Evolutionary conservation across 148 eudicot species (phyloP).

Genomic region (Cornus kousa): DNA sequence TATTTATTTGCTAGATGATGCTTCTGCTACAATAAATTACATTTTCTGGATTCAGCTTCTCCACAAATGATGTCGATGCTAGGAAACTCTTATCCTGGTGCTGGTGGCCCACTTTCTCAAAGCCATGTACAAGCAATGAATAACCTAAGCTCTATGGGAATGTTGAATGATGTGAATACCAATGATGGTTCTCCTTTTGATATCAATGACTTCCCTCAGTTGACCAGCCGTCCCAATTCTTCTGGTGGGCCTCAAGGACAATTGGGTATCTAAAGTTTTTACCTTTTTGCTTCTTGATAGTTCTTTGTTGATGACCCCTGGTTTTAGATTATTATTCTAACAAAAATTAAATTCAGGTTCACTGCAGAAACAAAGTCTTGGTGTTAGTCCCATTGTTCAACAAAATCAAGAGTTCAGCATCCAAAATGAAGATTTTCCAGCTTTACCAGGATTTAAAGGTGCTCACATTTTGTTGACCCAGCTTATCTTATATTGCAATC

Average conservation of each 20-base stretch:
- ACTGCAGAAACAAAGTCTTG: conserved; percentile 88
- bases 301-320: conserved; percentile 11
- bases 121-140: conserved; percentile 77
- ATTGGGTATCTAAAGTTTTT: conserved; percentile 47
- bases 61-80: conserved; percentile 91
- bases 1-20: background rate
- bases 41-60: conserved; percentile 59
- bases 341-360: conserved; percentile 56
- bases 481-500: background rate
- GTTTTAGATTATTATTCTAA: conserved; percentile 15
- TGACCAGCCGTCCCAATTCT: conserved; percentile 88
- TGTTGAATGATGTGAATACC: conserved; percentile 78
- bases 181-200: conserved; percentile 87
- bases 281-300: conserved; percentile 4
- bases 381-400: conserved; percentile 89
- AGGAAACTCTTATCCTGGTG: conserved; percentile 76
- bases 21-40: conserved; percentile 11
- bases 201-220: conserved; percentile 93
- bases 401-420: conserved; percentile 98
- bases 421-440: conserved; percentile 99
- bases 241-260: conserved; percentile 98
- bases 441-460: conserved; percentile 97
- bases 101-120: conserved; percentile 79
- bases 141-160: conserved; percentile 76
- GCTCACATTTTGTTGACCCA: background rate